Conservation (phyloP, 2,329 filamentous ascomycete species). For the Fusarium tuaranense region DNA sequence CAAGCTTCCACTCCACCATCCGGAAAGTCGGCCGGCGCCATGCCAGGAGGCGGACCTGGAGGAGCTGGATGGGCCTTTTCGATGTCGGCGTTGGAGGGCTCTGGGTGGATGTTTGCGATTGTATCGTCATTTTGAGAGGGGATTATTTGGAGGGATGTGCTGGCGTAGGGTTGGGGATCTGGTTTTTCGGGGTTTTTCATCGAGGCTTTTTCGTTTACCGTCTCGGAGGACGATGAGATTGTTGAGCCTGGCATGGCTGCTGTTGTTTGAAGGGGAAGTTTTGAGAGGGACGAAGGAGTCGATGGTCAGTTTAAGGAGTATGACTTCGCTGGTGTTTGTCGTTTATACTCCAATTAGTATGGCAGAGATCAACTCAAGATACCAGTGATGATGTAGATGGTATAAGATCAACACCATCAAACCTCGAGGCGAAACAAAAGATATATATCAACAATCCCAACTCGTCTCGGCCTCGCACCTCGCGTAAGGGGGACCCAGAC, state of each 20-base stretch:
- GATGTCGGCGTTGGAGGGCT: conserved; percentile 48
- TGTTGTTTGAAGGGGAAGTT: background rate
- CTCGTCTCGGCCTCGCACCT: background rate
- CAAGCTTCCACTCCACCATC: conserved; percentile 70
- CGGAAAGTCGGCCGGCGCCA: conserved; percentile 65
- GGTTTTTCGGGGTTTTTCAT: conserved; percentile 22
- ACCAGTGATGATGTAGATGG: background rate
- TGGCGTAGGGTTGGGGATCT: conserved; percentile 7
- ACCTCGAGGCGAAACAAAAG: background rate
- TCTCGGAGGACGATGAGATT: conserved; percentile 43
- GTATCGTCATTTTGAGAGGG: conserved; percentile 25
- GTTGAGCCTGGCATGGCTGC: conserved; percentile 40
- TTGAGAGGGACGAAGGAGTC: background rate
- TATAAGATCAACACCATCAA: background rate
- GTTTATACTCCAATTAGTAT: background rate
- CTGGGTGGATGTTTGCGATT: conserved; percentile 35
- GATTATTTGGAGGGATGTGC: conserved; percentile 7
- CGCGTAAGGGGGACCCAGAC: background rate
- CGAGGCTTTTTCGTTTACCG: conserved; percentile 36
- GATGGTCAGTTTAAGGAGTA: background rate
- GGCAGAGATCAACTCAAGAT: background rate
- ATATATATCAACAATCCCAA: background rate
- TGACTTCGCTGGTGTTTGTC: background rate
- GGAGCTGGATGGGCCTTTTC: conserved; percentile 23
- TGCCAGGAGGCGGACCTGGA: conserved; percentile 45